Evolutionary conservation across 176 grass and related monocot genomes (phyloP), one percentile per base, ranked within the genome.

Genomic region (Musa schizocarpa): DNA sequence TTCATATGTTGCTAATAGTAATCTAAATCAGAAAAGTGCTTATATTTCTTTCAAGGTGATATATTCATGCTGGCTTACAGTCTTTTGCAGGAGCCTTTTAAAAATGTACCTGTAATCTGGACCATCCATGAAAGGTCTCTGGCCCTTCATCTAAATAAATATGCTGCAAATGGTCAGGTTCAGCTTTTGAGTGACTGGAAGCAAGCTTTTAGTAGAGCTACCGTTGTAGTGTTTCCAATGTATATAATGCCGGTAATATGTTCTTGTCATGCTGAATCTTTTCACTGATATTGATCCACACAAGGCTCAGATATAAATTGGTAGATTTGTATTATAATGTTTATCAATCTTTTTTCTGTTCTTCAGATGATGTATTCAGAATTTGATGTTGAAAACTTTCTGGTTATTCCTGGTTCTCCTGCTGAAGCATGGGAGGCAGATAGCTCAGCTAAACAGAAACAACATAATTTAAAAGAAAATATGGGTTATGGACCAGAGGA

Each of bases 11-110:
- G 2, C 43, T 24, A 56, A 13, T 34, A 29, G 12, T 13, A 43
- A 43, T 34, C 13, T 68, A 34, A 58, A 43, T 58, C 52, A 13
- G 8, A 17, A 52, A 12, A 62, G 24, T 76, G 17, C n/a, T 13
- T 65, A 65, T 21, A 16, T 51, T 49, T 14, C 12, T 73, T 14
- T 73, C 22, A 67, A 63, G 5, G 43, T 52, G 21, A 20, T 73
- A 53, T 64, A 64, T 73, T 73, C 53, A 34, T 88, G 21, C 69
- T 72, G 65, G 70, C 63, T 71, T 89, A 80, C 91, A 99, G 96
- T 81, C 85, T 99, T 86, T 75, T 87, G 82, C 96, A 95, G 68
- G 96, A 99, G 78, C 96, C 96, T 84, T 99, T 99, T 85, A 99
- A 89, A 89, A 87, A 84, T 74, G 66, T 99, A 82, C 88, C 96